Conservation (phyloP, 371 early-diverging fungal species). For the Nosema muscidifuracis region DNA sequence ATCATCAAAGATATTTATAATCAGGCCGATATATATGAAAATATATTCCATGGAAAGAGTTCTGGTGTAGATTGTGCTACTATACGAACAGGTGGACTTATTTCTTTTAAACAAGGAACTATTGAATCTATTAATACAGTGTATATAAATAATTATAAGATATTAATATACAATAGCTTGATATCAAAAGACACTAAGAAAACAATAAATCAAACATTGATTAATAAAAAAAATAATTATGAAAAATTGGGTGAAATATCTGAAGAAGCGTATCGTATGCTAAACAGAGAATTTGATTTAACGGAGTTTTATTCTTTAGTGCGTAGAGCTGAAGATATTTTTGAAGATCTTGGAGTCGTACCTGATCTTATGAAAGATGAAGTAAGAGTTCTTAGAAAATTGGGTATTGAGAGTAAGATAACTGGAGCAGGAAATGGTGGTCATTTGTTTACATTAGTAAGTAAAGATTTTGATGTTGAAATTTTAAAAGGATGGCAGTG, state of each 20-base stretch:
- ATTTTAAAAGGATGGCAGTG: constrained; percentile 19
- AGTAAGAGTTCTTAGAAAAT: constrained; percentile 26
- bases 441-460: constrained; percentile 42
- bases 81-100: constrained; percentile 18
- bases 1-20: not conserved
- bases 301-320: constrained; percentile 26
- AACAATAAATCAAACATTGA: not conserved
- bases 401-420: constrained; percentile 36
- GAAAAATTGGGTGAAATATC: constrained; percentile 28
- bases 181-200: constrained; percentile 16
- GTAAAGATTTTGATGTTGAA: not conserved
- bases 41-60: constrained; percentile 42
- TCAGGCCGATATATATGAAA: constrained; percentile 14
- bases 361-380: constrained; percentile 32
- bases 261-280: constrained; percentile 18
- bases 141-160: constrained; percentile 22
- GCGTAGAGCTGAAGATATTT: constrained; percentile 25
- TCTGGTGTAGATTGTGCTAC: constrained; percentile 40
- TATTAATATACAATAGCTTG: constrained; percentile 32
- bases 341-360: constrained; percentile 24
- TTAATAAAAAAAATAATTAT: constrained; percentile 15
- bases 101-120: constrained; percentile 22
- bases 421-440: constrained; percentile 45
- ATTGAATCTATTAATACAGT: constrained; percentile 1
- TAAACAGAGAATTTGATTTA: constrained; percentile 20